Evolutionary conservation across 306 rosid species (phyloP), one percentile per base, ranked within the genome.

Genomic region (Acacia melanoxylon): DNA sequence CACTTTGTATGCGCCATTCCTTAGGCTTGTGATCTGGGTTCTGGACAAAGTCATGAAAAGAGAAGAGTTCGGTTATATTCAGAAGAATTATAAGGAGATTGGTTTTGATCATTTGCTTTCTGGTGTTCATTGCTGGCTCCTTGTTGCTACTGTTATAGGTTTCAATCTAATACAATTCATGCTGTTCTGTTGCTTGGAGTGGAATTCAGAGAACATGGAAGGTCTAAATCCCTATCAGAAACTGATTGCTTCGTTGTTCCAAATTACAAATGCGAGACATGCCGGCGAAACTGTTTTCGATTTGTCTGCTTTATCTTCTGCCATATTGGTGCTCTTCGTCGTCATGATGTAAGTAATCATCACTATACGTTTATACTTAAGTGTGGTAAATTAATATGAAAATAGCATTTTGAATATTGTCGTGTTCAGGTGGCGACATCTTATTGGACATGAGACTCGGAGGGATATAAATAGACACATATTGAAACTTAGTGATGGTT

Each of bases 231-330:
- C 37, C 0, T 91, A 90, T 66, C 72, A 90, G 81, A 93, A 88
- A 77, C 2, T 90, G 16, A 84, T 89, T 19, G 92, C 87, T 0
- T 83, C 92, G 0, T 62, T 89, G 76, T 93, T 91, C 82, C 92
- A 90, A 78, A 71, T 79, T 0, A n/a, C 75, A 4, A 93, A 91
- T 59, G 77, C 93, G 2, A 86, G 97, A 69, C 94, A 95, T 73
- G 0, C 91, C 0, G 97, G 95, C 3, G 97, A 91, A 86, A 82
- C 88, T 3, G 85, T 90, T 46, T 80, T 95, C 4, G 98, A 93
- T 76, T 79, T 93, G 56, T 95, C 95, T 3, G 24, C 75, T 1
- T n/a, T 93, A 52, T 87, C 98, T 62, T 80, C 95, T 4, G 89
- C 98, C 56, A 84, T 90, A 22, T 84, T 89, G 86, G 92, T 91